Percentiles rank a stretch among this genome's conserved stretches.
phyloP scores from a whole-genome alignment of 1,139 yeast species.

The Taiozyma sp. region DNA sequence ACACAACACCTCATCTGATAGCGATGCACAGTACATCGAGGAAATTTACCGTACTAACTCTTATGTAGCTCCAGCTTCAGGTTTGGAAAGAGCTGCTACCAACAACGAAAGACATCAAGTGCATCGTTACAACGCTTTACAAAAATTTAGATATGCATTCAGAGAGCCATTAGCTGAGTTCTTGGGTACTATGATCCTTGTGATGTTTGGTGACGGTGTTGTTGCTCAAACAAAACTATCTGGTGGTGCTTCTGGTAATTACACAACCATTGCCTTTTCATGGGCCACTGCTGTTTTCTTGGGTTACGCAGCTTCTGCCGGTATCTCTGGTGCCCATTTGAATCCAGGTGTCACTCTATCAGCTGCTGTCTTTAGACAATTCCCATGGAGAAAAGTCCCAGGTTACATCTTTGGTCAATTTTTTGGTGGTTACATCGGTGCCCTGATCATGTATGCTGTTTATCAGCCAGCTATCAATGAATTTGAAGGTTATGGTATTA shows the following conservation, averaged over 20 bases:
- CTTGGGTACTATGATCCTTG: slow-evolving; percentile 39
- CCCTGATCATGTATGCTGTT: slow-evolving; percentile 31
- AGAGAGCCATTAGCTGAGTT: slow-evolving; percentile 38
- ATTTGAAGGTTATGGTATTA: slow-evolving; percentile 20
- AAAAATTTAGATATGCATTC: slow-evolving; percentile 21
- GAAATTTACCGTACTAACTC: slow-evolving; percentile 3
- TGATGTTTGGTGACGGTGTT: slow-evolving; percentile 40
- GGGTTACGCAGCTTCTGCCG: slow-evolving; percentile 39
- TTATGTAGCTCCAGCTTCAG: slow-evolving; percentile 21
- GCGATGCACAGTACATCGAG: not conserved
- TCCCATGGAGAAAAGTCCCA: slow-evolving; percentile 37
- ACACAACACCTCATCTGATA: not conserved
- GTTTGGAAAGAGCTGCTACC: slow-evolving; percentile 23
- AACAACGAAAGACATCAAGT: slow-evolving; percentile 9
- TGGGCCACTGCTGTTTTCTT: slow-evolving; percentile 49
- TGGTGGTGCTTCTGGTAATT: slow-evolving; percentile 32
- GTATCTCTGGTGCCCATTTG: slow-evolving; percentile 40
- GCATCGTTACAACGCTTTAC: slow-evolving; percentile 16
- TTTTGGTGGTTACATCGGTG: slow-evolving; percentile 37
- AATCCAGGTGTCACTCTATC: slow-evolving; percentile 38
- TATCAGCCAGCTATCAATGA: slow-evolving; percentile 26
- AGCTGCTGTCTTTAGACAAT: slow-evolving; percentile 36
- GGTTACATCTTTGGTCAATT: slow-evolving; percentile 35
- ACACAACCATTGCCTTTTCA: slow-evolving; percentile 36
- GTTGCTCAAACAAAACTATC: slow-evolving; percentile 38